Evolutionary conservation across 495 filamentous ascomycete genomes (phyloP), one percentile per base, ranked within the genome.

Genomic region (Glonium stellatum): DNA sequence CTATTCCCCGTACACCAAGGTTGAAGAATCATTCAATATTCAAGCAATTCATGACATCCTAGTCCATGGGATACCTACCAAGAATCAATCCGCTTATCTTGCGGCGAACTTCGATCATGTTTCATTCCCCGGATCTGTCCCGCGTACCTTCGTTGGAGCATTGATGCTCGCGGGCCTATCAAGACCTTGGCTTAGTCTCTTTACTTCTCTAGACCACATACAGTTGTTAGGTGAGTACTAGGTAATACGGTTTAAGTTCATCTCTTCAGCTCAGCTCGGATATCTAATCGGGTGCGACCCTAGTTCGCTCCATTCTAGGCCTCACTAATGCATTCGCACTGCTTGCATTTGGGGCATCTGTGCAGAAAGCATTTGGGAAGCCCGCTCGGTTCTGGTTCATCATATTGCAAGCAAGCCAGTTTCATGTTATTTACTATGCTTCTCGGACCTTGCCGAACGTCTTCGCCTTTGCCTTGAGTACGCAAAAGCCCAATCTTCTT

Each of bases 21-120:
- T 99, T 57, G 93, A 99, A 70, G 93, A 99, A 75, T 97, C 92
- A 0, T 99, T 99, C 81, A 96, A 96, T 66, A 84, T 97, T 54
- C 93, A 99, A 70, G 93, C 93, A 0, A 84, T 85, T 5, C 95
- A 97, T 72, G 93, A 99, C 69, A 87, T 97, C 36, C 69, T 93
- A 15, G 81, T 78, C 2, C 90, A 91, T 72, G 89, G 90, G 1
- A 82, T 91, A 34, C 86, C 91, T 0, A 79, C 73, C 8, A 70
- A 60, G 19, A 74, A 88, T 67, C 66, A 81, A 23, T 60, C 76
- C n/a, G 62, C 73, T 1, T 71, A 73, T 12, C 73, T 87, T 27
- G 75, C 71, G 1, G 69, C 72, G 21, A 70, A 82, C 36, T 99
- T 92, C 78, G 93, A 99, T 66, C 93, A 99, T 75, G 86, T 95